Base-by-base conservation (phyloP, 352 stramenopile genomes). In the Phytopythium ostracodes region DNA sequence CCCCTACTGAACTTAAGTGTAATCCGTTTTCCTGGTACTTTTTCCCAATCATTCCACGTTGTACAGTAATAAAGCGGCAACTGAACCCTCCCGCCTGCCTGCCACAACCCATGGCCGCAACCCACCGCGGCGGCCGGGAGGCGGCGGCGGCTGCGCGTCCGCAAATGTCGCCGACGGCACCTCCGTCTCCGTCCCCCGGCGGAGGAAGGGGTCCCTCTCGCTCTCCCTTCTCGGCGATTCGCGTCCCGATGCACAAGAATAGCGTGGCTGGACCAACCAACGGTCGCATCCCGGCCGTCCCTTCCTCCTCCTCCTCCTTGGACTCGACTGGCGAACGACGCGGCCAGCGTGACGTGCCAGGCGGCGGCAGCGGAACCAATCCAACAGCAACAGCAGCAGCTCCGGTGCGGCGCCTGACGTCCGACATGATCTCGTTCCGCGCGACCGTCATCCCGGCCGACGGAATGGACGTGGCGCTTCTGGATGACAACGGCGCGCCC, bases 401-500 rank as follows among this genome's bases (percentile, higher is more conserved):
- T 4, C 25, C 24, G 33, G 35, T 40, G 9, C 56, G 47, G 29
- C 68, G 65, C 35, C 56, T 81, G 31, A 83, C 74, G 36, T 79
- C 72, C 56, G 76, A 82, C 67, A 83, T 82, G 76, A 76, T 82
- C 59, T 82, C 76, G 5, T 82, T 80, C 65, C 65, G 42, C 2
- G 65, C 71, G 24, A 77, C 71, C n/a, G 64, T 81, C 20, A 60
- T 81, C 18, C 68, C 43, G 11, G 59, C 22, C 25, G 40, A 20
- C 54, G 25, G 43, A 44, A 22, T 40, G 2, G n/a, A 31, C 46
- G 59, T 10, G 35, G 52, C 31, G 73, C 63, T 25, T 58, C 51
- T 4, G 44, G 63, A 25, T 22, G 35, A n/a, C 31, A 27, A 29
- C 51, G 29, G 51, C 10, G 31, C 8, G 52, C 14, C 46, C n/a